Conservation (phyloP, 495 filamentous ascomycete species). For the Neurospora sp. region DNA sequence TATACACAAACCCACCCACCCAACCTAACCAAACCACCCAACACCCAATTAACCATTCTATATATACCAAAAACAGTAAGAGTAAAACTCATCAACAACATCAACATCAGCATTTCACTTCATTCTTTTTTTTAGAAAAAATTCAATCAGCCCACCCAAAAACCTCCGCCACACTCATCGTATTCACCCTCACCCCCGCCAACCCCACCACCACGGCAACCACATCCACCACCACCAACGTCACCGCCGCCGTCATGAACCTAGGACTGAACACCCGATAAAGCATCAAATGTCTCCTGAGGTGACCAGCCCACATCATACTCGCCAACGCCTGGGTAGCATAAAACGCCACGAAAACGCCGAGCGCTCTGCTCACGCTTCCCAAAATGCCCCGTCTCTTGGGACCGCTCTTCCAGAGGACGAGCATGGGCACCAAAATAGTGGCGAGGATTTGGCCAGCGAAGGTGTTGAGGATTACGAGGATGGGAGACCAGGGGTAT, state of each 20-base stretch:
- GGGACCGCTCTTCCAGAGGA: conserved; percentile 73
- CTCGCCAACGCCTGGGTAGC: conserved; percentile 73
- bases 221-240: conserved; percentile 67
- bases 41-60: background rate
- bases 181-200: conserved; percentile 60
- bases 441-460: conserved; percentile 79
- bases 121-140: background rate
- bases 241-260: conserved; percentile 73
- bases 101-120: background rate
- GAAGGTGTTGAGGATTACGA: conserved; percentile 77
- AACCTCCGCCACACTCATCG: conserved; percentile 68
- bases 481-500: conserved; percentile 81
- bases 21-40: background rate
- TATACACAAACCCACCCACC: background rate
- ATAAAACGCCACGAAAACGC: conserved; percentile 70
- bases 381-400: conserved; percentile 51
- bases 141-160: conserved; percentile 64
- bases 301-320: conserved; percentile 74
- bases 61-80: background rate
- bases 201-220: conserved; percentile 58
- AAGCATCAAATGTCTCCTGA: conserved; percentile 90
- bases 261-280: conserved; percentile 90
- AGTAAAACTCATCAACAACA: background rate
- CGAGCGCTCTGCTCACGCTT: conserved; percentile 53
- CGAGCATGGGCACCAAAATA: conserved; percentile 66